Base-by-base conservation (phyloP, 768 basidiomycete species). In the Pholiota conissans region DNA sequence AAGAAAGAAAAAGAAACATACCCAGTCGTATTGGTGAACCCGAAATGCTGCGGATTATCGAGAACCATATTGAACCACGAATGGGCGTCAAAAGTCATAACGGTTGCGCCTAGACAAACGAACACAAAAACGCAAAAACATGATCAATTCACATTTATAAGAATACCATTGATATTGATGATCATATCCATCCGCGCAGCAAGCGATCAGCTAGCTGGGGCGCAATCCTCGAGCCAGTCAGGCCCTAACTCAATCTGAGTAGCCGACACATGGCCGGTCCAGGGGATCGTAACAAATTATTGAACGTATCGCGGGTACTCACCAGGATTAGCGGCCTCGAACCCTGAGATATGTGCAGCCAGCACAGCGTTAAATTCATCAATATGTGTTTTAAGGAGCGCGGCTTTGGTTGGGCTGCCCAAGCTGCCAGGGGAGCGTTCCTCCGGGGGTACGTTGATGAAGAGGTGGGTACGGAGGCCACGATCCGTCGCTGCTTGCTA, bases 361-460 rank as follows among this genome's bases (percentile, higher is more conserved):
- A 84, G 75, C 4, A 75, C 71, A 2, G 64, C 55, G 63, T 83
- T 83, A 66, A 75, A 84, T 53, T 71, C 63, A 26, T 60, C 45
- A 57, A 81, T 76, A 57, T 77, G 74, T 8, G 69, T 58, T 56
- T 77, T 76, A 48, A 76, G 62, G 27, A 71, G 62, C 0, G 74
- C 69, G 10, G 71, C 71, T 49, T 70, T 71, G 8, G 74, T 70
- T 2, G 77, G 30, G 49, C 72, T 70, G 55, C 70, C 70, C 28
- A 79, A 42, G 30, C 65, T 65, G 13, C 63, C 67, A 11, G 83
- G 83, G n/a, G 73, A 66, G 26, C 82, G 77, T 54, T 82, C 76
- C 60, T 76, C 79, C 20, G 83, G 80, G 29, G 82, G 81, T n/a
- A 83, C 81, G 59, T 82, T 84, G 66, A 84, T 68, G 68, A 84